phyloP scores from a whole-genome alignment of 768 basidiomycete species.

The Ramaria rubella region DNA sequence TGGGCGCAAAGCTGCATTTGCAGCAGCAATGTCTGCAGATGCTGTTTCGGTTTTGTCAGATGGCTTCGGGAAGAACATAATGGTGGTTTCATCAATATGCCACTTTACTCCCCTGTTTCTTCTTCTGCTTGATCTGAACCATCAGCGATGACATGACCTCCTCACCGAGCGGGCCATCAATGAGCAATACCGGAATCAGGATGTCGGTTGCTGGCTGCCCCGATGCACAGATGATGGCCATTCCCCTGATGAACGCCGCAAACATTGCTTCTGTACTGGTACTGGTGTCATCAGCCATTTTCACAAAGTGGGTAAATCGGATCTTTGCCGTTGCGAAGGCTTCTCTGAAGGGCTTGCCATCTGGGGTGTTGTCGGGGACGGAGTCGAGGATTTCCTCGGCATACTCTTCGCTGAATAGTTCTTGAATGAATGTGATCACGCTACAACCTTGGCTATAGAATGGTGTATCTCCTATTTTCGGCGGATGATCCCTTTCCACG shows the following conservation, averaged over 20 bases:
- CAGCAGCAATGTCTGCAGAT: not conserved
- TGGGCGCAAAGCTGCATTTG: slow-evolving; percentile 13
- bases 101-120: not conserved
- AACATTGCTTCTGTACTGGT: slow-evolving; percentile 15
- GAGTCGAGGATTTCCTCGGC: slow-evolving; percentile 15
- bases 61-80: slow-evolving; percentile 11
- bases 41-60: no score
- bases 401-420: slow-evolving; percentile 16
- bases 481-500: slow-evolving; percentile 1
- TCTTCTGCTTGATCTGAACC: slow-evolving; percentile 19
- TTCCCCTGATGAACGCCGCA: slow-evolving; percentile 22
- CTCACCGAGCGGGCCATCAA: slow-evolving; percentile 4
- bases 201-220: slow-evolving; percentile 19
- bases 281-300: slow-evolving; percentile 18
- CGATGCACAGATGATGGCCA: slow-evolving; percentile 20
- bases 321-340: slow-evolving; percentile 22
- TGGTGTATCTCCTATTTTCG: not conserved
- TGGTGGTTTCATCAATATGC: slow-evolving; percentile 10
- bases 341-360: no score
- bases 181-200: slow-evolving; percentile 23
- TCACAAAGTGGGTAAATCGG: slow-evolving; percentile 29
- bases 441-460: slow-evolving; percentile 17
- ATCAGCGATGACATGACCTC: slow-evolving; percentile 16
- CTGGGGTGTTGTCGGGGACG: slow-evolving; percentile 19
- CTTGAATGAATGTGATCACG: slow-evolving; percentile 18